Evolutionary conservation across 129 eudicot genomes (phyloP).

Genomic region (Calendula officinalis): DNA sequence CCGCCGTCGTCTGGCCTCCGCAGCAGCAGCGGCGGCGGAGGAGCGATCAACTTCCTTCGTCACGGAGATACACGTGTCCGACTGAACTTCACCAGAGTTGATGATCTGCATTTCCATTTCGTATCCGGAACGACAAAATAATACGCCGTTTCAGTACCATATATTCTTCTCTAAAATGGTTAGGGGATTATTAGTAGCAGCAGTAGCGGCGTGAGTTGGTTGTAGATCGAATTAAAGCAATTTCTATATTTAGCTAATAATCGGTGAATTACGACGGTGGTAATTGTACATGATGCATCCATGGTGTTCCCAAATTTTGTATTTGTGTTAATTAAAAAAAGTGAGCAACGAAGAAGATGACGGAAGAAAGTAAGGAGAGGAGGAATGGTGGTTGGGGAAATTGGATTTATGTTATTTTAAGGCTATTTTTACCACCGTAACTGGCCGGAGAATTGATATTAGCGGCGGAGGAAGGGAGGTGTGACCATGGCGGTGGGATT

Average conservation of each 20-base stretch:
- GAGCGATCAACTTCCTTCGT: not conserved
- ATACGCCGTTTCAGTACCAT: not conserved
- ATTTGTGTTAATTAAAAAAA: not conserved
- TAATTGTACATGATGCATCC: conserved; percentile 46
- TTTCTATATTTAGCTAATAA: conserved; percentile 33
- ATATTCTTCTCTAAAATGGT: not conserved
- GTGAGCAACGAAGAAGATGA: conserved; percentile 16
- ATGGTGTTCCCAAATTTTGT: conserved; percentile 22
- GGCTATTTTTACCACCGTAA: too few relatives aligned
- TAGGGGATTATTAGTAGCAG: not conserved
- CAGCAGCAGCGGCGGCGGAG: not conserved
- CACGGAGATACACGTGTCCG: not conserved
- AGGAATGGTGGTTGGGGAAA: conserved; percentile 22
- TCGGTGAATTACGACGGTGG: conserved; percentile 22
- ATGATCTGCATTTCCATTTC: conserved; percentile 8
- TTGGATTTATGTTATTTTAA: conserved; percentile 15
- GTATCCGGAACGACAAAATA: not conserved
- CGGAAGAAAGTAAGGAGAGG: conserved; percentile 9
- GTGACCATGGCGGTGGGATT: not conserved
- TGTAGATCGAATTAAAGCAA: conserved; percentile 16
- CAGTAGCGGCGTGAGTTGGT: conserved; percentile 31
- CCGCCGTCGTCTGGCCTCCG: conserved; percentile 22
- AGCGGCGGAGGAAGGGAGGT: conserved; percentile 10
- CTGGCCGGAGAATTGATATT: conserved; percentile 10
- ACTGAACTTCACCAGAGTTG: conserved; percentile 4